Evolutionary conservation across 768 basidiomycete species (phyloP).

Genomic region (Amanita pseudoporphyria): DNA sequence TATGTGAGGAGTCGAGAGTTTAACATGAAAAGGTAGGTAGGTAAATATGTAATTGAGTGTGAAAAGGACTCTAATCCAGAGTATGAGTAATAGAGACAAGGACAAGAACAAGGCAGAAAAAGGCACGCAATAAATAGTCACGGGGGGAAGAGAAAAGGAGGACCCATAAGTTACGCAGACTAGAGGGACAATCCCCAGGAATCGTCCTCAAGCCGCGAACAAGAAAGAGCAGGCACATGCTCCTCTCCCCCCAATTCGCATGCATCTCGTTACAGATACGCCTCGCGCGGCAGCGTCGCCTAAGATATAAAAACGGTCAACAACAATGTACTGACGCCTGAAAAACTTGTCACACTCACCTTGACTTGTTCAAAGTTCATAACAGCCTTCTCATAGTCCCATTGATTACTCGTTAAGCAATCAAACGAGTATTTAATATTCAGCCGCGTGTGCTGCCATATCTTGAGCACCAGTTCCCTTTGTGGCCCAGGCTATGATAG

Average conservation of each 20-base stretch:
- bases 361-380: slow-evolving; percentile 85
- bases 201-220: neutral
- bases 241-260: too few relatives aligned
- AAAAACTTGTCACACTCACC: slow-evolving; percentile 32
- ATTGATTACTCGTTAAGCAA: slow-evolving; percentile 76
- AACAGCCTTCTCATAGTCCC: slow-evolving; percentile 74
- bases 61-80: too few relatives aligned
- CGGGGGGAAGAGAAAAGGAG: neutral
- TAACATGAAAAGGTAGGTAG: too few relatives aligned
- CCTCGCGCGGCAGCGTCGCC: neutral
- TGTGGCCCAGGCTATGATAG: slow-evolving; percentile 55
- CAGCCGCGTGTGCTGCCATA: slow-evolving; percentile 67
- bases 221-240: neutral
- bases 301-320: neutral
- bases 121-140: neutral
- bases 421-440: slow-evolving; percentile 76
- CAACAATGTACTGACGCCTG: neutral
- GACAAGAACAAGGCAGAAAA: too few relatives aligned
- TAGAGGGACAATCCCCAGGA: neutral
- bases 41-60: too few relatives aligned
- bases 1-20: neutral
- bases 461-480: slow-evolving; percentile 56
- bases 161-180: neutral
- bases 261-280: neutral
- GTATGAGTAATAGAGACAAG: too few relatives aligned